These are phyloP conservation scores for Tricharina praecox DNA, from an alignment of 495 filamentous ascomycete species.

Conservation along the genomic window DNA sequence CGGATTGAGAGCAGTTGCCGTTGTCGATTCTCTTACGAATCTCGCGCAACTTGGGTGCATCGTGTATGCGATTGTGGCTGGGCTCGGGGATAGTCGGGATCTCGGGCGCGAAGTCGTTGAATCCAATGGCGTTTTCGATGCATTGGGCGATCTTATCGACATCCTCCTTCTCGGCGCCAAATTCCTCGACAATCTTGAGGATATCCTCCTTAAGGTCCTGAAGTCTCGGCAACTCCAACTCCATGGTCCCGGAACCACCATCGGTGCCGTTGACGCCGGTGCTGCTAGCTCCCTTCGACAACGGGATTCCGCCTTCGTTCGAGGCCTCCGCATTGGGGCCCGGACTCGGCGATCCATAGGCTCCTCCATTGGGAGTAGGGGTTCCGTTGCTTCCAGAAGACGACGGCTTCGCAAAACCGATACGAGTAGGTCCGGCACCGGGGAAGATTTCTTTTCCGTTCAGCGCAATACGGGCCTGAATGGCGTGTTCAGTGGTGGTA, in stretches of 20 bases:
- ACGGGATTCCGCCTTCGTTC: slow-evolving; percentile 26
- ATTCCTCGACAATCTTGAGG: slow-evolving; percentile 66
- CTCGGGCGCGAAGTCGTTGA: slow-evolving; percentile 55
- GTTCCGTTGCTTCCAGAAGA: slow-evolving; percentile 61
- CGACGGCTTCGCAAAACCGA: slow-evolving; percentile 93
- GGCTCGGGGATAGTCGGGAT: slow-evolving; percentile 82
- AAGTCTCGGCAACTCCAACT: slow-evolving; percentile 55
- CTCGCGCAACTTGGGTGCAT: slow-evolving; percentile 87
- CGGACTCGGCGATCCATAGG: slow-evolving; percentile 85
- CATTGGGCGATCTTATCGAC: slow-evolving; percentile 49
- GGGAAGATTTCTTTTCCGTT: slow-evolving; percentile 98
- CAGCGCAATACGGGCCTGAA: slow-evolving; percentile 65
- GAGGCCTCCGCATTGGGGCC: slow-evolving; percentile 47
- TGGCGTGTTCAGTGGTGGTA: slow-evolving; percentile 72
- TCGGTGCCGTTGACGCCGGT: slow-evolving; percentile 28
- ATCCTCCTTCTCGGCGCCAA: slow-evolving; percentile 76
- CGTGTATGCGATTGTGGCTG: slow-evolving; percentile 75
- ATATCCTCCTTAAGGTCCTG: slow-evolving; percentile 66
- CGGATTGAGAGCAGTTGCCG: slow-evolving; percentile 60
- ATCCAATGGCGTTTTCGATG: slow-evolving; percentile 60
- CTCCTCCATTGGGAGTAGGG: slow-evolving; percentile 60
- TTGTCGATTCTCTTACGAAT: slow-evolving; percentile 97
- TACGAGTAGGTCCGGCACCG: slow-evolving; percentile 81
- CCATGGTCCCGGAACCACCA: slow-evolving; percentile 29
- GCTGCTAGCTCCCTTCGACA: slow-evolving; percentile 17